Conservation (phyloP, 306 rosid genomes). For the Luffa acutangula region DNA sequence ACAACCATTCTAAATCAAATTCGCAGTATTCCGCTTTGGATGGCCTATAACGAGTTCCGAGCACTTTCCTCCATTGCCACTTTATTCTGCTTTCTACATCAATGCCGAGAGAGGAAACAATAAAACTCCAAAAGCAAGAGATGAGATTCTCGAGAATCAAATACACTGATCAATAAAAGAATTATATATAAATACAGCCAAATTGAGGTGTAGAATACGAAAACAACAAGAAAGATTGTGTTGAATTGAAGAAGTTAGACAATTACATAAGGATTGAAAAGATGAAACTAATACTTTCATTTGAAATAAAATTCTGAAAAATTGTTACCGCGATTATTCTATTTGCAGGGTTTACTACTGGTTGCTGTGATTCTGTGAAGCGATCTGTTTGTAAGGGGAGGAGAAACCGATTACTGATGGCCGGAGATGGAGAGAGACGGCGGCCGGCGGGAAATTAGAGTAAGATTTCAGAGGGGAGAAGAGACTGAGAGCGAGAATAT, state of each 20-base stretch:
- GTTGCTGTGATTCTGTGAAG: neutral
- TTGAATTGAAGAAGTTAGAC: neutral
- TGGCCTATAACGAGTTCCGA: neutral
- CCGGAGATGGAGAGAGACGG: neutral
- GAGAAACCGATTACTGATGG: neutral
- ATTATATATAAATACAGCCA: neutral
- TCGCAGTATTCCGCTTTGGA: neutral
- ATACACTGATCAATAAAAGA: neutral
- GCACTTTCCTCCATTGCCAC: neutral
- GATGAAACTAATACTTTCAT: neutral
- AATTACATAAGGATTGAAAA: no score
- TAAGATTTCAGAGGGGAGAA: neutral
- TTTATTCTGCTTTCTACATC: conserved; percentile 1
- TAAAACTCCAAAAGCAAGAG: neutral
- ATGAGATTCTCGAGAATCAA: neutral
- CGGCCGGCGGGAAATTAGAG: neutral
- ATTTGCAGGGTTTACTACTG: neutral
- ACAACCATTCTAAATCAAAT: neutral
- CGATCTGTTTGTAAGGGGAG: neutral
- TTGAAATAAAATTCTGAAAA: neutral
- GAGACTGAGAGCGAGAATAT: neutral
- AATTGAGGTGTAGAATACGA: neutral
- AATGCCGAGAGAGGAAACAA: neutral
- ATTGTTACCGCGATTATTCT: neutral
- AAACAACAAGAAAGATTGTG: neutral